Conservation (phyloP, 495 filamentous ascomycete species). For the Xylona heveae region DNA sequence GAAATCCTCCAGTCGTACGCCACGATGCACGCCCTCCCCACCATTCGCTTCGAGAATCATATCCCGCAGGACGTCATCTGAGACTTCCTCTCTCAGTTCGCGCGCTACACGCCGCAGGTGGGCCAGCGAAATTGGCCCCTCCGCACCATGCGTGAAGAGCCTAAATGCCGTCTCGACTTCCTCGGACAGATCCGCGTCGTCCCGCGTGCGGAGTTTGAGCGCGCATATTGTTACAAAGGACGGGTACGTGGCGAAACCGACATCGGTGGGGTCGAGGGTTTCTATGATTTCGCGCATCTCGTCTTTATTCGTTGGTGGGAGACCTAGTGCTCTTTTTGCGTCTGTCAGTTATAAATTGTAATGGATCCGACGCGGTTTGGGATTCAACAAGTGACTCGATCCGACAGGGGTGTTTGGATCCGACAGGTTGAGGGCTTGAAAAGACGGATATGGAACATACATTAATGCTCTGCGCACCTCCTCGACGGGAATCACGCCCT, state of each 20-base stretch:
- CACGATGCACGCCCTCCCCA: slow-evolving; percentile 43
- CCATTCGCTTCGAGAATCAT: slow-evolving; percentile 92
- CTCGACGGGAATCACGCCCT: slow-evolving; percentile 49
- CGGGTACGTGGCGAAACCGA: slow-evolving; percentile 52
- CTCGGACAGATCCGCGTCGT: slow-evolving; percentile 14
- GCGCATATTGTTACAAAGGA: slow-evolving; percentile 72
- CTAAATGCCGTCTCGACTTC: slow-evolving; percentile 65
- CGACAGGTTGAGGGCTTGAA: no score
- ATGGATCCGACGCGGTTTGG: no score
- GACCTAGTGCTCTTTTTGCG: slow-evolving; percentile 44
- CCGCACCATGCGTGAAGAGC: slow-evolving; percentile 42
- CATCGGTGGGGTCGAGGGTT: slow-evolving; percentile 59
- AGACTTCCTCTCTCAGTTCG: slow-evolving; percentile 47
- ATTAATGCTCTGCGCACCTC: slow-evolving; percentile 71
- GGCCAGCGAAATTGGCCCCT: slow-evolving; percentile 43
- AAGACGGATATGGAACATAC: slow-evolving; percentile 25
- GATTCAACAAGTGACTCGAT: no score
- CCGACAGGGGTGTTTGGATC: no score
- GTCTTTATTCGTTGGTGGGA: slow-evolving; percentile 34
- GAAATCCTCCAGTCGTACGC: slow-evolving; percentile 63
- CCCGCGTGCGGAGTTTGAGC: slow-evolving; percentile 42
- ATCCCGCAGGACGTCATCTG: slow-evolving; percentile 58
- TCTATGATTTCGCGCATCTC: slow-evolving; percentile 57
- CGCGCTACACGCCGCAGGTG: slow-evolving; percentile 62
- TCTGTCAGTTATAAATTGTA: no score